Evolutionary conservation across 2,329 filamentous ascomycete genomes (phyloP), one percentile per base, ranked within the genome.

Genomic region (Claviceps sp.): DNA sequence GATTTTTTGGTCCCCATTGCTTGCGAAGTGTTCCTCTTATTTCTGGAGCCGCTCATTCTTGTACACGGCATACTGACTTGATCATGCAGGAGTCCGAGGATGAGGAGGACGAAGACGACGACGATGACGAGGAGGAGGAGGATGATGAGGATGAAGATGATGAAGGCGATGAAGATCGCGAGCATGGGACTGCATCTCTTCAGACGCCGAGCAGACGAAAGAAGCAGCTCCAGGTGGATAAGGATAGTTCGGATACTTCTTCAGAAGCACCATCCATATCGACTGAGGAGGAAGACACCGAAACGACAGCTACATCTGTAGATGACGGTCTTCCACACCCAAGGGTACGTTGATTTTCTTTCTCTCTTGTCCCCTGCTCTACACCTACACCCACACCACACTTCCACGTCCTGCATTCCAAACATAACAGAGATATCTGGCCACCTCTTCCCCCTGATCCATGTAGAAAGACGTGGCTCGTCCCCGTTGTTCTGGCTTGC

Each of bases 321-420:
- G 80, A 86, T 55, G 90, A 95, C 58, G 82, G 81, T 8, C 74
- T 89, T 18, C 89, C 89, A 1, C 84, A 91, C 58, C 78, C 78
- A 38, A 69, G 77, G 58, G 76, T 79, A 68, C 61, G 71, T 63
- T 40, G 4, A 5, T 38, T 4, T 16, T 14, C 1, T 37, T 7
- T 26, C 14, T 24, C 8, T 24, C 13, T 34, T 11, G 13, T 30
- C 9, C 16, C 11, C 11, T 18, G 11, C 6, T 20, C 14, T 37
- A 42, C 9, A 16, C n/a, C 14, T 37, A 42, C 9, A 16, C n/a
- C 37, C 13, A 5, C 13, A 11, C 4, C 24, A 18, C 20, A 7
- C n/a, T 18, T 24, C 20, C 6, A 14, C 30, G 13, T 7, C 20
- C 4, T 20, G 4, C 22, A 13, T 18, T 11, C 6, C 30, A 0